Evolutionary conservation across 352 stramenopile species (phyloP).

Genomic region (Globisporangium irregulare): DNA sequence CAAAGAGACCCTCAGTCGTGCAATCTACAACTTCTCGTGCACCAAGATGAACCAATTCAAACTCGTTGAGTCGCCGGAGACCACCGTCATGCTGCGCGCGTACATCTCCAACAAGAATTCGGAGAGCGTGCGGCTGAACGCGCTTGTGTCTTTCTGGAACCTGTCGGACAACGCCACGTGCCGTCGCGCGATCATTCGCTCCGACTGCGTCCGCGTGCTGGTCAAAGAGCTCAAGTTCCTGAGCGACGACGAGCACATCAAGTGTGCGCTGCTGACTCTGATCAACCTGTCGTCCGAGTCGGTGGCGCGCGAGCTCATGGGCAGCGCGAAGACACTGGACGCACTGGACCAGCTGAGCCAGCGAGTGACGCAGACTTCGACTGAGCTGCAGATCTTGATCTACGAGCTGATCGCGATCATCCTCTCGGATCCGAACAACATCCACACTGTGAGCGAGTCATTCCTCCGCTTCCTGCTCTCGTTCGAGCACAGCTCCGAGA

Average conservation of each 20-base stretch:
- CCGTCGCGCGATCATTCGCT: conserved; percentile 41
- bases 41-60: conserved; percentile 64
- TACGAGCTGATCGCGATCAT: conserved; percentile 58
- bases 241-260: conserved; percentile 30
- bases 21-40: conserved; percentile 67
- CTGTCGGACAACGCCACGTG: conserved; percentile 50
- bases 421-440: conserved; percentile 42
- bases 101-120: conserved; percentile 27
- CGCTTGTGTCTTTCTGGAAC: conserved; percentile 29
- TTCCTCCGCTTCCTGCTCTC: conserved; percentile 58
- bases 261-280: conserved; percentile 39
- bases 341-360: conserved; percentile 33
- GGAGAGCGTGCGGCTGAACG: conserved; percentile 38
- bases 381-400: conserved; percentile 23
- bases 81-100: conserved; percentile 29
- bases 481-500: conserved; percentile 33
- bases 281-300: conserved; percentile 25
- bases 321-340: conserved; percentile 31
- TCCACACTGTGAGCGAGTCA: conserved; percentile 34
- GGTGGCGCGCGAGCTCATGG: conserved; percentile 39
- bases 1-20: conserved; percentile 43
- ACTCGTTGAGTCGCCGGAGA: conserved; percentile 53
- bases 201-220: conserved; percentile 42
- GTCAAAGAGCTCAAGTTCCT: conserved; percentile 40
- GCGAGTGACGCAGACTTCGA: conserved; percentile 7